These are phyloP conservation scores for Silene latifolia DNA, from an alignment of 148 eudicot genomes.

Conservation along the genomic window DNA sequence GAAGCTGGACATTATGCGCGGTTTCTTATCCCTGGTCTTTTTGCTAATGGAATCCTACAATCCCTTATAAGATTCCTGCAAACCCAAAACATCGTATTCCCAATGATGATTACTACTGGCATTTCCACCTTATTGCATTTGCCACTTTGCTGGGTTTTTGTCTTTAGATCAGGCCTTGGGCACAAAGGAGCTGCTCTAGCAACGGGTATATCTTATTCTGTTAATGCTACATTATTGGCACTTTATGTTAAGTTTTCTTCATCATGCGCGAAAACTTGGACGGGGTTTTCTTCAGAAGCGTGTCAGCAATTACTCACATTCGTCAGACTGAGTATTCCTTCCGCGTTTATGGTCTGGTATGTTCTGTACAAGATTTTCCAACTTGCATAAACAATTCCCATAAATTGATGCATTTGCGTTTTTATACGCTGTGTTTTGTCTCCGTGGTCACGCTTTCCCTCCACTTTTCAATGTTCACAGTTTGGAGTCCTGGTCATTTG, in stretches of 20 bases:
- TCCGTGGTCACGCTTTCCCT: no score
- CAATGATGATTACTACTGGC: conserved; percentile 32
- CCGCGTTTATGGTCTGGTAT: conserved; percentile 49
- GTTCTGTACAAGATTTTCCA: background rate
- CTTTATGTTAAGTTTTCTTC: conserved; percentile 37
- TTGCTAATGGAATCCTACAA: conserved; percentile 38
- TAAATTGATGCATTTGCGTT: no score
- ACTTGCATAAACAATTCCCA: no score
- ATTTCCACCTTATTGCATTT: conserved; percentile 22
- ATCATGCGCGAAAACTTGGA: conserved; percentile 38
- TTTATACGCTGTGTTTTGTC: background rate
- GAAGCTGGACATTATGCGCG: conserved; percentile 37
- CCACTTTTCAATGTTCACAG: conserved; percentile 30
- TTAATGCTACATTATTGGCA: conserved; percentile 34
- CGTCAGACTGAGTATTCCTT: conserved; percentile 36
- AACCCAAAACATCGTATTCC: conserved; percentile 36
- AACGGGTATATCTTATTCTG: conserved; percentile 32
- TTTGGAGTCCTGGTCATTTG: conserved; percentile 86
- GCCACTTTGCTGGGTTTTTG: conserved; percentile 30
- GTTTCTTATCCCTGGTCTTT: conserved; percentile 33
- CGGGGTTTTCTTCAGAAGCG: conserved; percentile 42
- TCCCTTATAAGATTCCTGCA: conserved; percentile 31
- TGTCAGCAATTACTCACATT: conserved; percentile 23
- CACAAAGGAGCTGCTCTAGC: conserved; percentile 39
- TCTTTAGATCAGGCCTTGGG: conserved; percentile 30